Evolutionary conservation across 768 basidiomycete species (phyloP), one percentile per base, ranked within the genome.

Genomic region (Boletus reticulatus): DNA sequence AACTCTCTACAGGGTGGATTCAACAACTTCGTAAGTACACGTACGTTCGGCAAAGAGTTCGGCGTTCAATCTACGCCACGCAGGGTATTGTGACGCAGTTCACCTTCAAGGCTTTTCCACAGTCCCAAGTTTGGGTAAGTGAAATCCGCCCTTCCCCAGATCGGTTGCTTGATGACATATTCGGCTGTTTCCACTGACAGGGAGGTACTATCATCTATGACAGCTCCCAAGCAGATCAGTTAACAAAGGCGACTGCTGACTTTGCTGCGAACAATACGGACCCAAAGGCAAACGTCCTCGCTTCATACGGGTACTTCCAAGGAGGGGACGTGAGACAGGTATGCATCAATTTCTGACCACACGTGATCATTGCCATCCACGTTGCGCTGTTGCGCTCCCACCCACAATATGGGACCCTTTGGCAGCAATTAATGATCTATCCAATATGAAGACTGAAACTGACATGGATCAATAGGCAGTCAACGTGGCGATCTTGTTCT

Each of bases 51-150:
- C 20, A 38, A 12, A 36, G 45, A 17, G 16, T n/a, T 38, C 5
- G 66, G 2, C 64, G 65, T 34, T 74, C 70, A 48, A 83, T 79
- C 67, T 54, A 71, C 11, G 65, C 42, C 36, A 49, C 22, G 10
- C 41, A 79, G 78, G 85, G 85, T 0, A 80, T 87, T 24, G 82
- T 86, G 31, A 86, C 83, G 1, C 73, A 70, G 50, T 81, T 87
- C 66, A 83, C 77, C 0, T 56, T 87, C 27, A 78, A 77, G 58
- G 73, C 81, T 0, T 76, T 76, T 64, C 61, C 59, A 44, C 64
- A 64, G 46, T 56, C 64, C 43, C 61, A 61, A 53, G 57, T 67
- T 53, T 66, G 66, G 64, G 62, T 59, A 64, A 62, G 64, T 13
- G 29, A 43, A 4, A 39, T 41, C 38, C 38, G n/a, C 10, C 52